Evolutionary conservation across 306 rosid species (phyloP), one percentile per base, ranked within the genome.

Genomic region (Pterocarpus macrocarpus): DNA sequence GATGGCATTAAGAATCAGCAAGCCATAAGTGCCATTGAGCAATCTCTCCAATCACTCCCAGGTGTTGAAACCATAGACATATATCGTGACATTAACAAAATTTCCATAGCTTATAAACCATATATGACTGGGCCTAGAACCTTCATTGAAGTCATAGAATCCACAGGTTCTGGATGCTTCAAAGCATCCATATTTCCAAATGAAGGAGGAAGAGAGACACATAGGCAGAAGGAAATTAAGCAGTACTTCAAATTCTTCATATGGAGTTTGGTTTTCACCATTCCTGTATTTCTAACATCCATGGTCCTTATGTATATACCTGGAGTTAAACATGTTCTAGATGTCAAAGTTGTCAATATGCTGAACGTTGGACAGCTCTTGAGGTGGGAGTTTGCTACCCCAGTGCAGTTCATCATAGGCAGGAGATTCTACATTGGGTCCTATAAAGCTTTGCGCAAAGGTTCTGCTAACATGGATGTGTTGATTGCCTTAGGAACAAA

Each of bases 391-490:
- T 85, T 94, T 33, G 69, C 95, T 0, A 92, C 94, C 4, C 97
- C 94, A 2, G 92, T 94, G 1, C 97, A 94, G 78, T 92, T 94
- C 50, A 68, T 90, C 82, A 84, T 92, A 14, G 98, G 98, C 2
- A 75, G 87, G 69, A 82, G 97, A 78, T 94, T 94, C 79, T 94
- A 91, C 74, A 52, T 82, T 55, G 95, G 98, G 12, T 79, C 95
- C 1, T 92, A 91, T 65, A 90, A 89, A 76, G 90, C 98, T 0
- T 59, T 94, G 76, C 83, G 92, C 7, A 82, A 87, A 43, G 94
- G 97, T 57, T 89, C 88, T 2, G 90, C 95, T 8, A 94, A 91
- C 57, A 94, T 94, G 98, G 98, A 94, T 79, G 95, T 94, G 14
- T 79, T 94, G 86, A 89, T 94, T 69, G 92, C 91, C 1, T 78